phyloP scores from a whole-genome alignment of 2,329 filamentous ascomycete species.

The Exophiala alcalophila region DNA sequence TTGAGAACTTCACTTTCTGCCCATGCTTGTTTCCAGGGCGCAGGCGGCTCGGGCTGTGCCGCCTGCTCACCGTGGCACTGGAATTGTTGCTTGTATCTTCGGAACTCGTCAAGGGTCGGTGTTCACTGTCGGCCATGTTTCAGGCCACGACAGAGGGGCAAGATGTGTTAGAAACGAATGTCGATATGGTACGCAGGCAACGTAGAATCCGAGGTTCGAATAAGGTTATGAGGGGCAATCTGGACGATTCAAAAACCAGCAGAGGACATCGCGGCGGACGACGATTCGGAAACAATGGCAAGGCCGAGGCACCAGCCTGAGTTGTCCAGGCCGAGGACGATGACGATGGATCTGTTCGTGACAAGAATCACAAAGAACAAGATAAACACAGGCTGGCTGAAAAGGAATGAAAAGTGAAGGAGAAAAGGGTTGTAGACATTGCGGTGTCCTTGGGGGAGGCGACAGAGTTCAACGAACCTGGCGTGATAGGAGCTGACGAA shows the following conservation, averaged over 20 bases:
- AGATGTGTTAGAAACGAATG: neutral
- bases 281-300: neutral
- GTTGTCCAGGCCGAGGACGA: neutral
- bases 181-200: neutral
- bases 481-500: neutral
- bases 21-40: slow-evolving; percentile 5
- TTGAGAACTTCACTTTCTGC: slow-evolving; percentile 24
- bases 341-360: neutral
- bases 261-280: slow-evolving; percentile 5
- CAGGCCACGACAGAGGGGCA: neutral
- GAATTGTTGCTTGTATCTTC: slow-evolving; percentile 14
- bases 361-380: neutral
- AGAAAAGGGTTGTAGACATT: slow-evolving; percentile 1
- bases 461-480: neutral
- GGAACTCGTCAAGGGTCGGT: slow-evolving; percentile 1
- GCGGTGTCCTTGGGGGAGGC: neutral
- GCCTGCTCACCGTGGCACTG: slow-evolving; percentile 5
- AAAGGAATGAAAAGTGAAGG: neutral
- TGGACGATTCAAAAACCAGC: neutral
- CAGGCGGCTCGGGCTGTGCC: slow-evolving; percentile 5
- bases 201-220: neutral
- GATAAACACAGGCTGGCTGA: neutral
- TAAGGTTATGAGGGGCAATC: slow-evolving; percentile 1
- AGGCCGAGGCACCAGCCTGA: neutral
- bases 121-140: slow-evolving; percentile 12